These are phyloP conservation scores for Neurospora sp. DNA, from an alignment of 495 filamentous ascomycete species.

Conservation along the genomic window DNA sequence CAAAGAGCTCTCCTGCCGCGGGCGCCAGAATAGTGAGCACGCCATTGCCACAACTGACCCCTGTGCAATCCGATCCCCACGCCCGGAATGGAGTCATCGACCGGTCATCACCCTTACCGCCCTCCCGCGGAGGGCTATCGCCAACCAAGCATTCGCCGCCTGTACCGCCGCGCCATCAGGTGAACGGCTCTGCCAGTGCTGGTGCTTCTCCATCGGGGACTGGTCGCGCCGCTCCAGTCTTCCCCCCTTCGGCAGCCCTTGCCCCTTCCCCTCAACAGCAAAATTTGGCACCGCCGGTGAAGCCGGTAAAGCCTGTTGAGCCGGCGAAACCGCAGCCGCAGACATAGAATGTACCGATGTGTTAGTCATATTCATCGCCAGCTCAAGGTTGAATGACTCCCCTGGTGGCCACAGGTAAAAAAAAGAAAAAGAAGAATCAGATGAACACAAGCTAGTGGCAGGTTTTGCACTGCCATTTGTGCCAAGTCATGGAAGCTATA, in stretches of 20 bases:
- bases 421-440: neutral
- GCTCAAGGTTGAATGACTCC: neutral
- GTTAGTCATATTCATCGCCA: neutral
- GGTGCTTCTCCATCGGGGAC: constrained; percentile 11
- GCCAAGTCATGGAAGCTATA: neutral
- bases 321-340: constrained; percentile 4
- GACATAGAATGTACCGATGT: neutral
- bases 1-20: constrained; percentile 17
- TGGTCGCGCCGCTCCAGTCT: constrained; percentile 25
- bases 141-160: constrained; percentile 62
- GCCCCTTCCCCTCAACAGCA: constrained; percentile 42
- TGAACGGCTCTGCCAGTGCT: constrained; percentile 10
- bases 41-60: constrained; percentile 19
- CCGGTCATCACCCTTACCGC: constrained; percentile 36
- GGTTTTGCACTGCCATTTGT: neutral
- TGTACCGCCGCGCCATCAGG: constrained; percentile 15
- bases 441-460: neutral
- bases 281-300: constrained; percentile 40
- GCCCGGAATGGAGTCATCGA: constrained; percentile 9
- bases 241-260: constrained; percentile 42
- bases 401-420: neutral
- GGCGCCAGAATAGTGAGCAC: constrained; percentile 8
- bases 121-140: constrained; percentile 55
- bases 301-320: constrained; percentile 28
- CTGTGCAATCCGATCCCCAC: constrained; percentile 7